Conservation (phyloP, 768 basidiomycete genomes). For the Mycena olivaceomarginata region DNA sequence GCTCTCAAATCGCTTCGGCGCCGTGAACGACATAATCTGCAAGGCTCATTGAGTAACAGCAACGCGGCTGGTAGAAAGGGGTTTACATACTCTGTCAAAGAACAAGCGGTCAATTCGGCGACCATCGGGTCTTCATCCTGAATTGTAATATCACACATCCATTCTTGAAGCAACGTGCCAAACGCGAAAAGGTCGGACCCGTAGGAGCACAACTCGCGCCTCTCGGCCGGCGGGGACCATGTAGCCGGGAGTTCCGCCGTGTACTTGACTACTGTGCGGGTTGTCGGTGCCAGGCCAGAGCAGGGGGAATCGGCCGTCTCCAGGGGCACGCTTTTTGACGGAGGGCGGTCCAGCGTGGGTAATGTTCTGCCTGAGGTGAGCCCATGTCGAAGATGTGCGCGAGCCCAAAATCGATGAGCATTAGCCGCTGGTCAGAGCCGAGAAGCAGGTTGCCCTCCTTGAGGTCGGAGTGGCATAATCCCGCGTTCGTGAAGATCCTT, state of each 20-base stretch:
- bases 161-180: background rate
- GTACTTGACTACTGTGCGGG: background rate
- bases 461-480: constrained; percentile 25
- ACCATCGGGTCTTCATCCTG: background rate
- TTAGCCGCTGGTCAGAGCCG: background rate
- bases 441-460: constrained; percentile 21
- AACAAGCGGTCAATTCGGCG: background rate
- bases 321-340: background rate
- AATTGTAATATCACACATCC: background rate
- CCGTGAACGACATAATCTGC: background rate
- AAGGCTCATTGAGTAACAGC: background rate
- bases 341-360: background rate
- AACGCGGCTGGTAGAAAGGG: background rate
- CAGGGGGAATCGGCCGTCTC: background rate
- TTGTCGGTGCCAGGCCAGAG: background rate
- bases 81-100: background rate
- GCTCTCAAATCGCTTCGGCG: background rate
- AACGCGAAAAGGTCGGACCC: constrained; percentile 11
- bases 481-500: constrained; percentile 6
- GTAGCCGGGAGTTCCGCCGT: background rate
- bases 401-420: constrained; percentile 23
- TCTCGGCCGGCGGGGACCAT: background rate
- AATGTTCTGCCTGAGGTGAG: background rate
- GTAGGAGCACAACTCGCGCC: background rate
- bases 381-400: background rate